Percentiles rank a stretch among this genome's conserved stretches.
Evolutionary conservation across 345 rosid species (phyloP).

Genomic region (Gossypium ekmanianum): DNA sequence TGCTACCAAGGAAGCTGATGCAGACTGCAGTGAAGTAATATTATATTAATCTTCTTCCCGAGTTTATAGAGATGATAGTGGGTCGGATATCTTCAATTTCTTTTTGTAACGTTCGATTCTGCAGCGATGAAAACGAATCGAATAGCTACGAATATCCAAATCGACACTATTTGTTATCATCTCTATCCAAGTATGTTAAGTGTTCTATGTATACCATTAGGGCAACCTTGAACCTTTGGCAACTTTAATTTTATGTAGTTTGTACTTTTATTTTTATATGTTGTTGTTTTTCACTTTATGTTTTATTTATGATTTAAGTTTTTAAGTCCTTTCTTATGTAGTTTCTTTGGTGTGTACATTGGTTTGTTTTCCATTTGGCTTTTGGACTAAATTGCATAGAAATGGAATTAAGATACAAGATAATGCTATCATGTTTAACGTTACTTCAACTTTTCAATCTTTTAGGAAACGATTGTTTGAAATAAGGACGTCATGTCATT

Average conservation of each 20-base stretch:
- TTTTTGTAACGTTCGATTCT: not conserved
- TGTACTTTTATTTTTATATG: not conserved
- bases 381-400: too few species aligned
- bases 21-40: not conserved
- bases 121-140: too few species aligned
- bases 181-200: not conserved
- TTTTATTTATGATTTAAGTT: not conserved
- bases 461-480: too few species aligned
- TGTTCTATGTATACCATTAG: conserved; percentile 18
- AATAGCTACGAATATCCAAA: not conserved
- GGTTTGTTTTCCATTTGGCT: too few species aligned
- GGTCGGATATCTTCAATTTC: not conserved
- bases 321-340: too few species aligned
- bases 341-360: too few species aligned
- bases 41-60: not conserved
- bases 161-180: not conserved
- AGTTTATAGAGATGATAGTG: not conserved
- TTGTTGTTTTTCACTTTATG: not conserved
- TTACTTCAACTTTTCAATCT: too few species aligned
- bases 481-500: too few species aligned
- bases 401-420: too few species aligned
- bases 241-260: not conserved
- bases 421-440: too few species aligned
- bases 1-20: not conserved
- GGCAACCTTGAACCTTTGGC: conserved; percentile 50